A percentile compares a stretch with the other conserved stretches of the same genome.
phyloP scores from a whole-genome alignment of 768 basidiomycete species.

The Phaeotremella skinneri region DNA sequence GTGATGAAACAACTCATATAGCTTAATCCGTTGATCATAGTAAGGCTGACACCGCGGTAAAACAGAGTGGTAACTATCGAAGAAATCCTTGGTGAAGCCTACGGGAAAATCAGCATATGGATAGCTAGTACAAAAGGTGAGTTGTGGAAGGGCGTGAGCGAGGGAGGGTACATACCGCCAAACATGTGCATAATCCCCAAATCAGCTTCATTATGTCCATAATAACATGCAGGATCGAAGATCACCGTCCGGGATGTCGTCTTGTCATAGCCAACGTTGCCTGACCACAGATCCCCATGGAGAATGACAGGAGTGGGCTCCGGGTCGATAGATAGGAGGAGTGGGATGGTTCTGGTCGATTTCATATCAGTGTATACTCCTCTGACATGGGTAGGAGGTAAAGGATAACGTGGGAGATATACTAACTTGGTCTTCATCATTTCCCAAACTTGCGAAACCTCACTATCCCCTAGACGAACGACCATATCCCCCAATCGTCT shows the following conservation, averaged over 20 bases:
- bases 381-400: not conserved
- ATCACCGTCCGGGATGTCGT: conserved; percentile 32
- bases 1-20: conserved; percentile 50
- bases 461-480: conserved; percentile 29
- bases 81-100: conserved; percentile 49
- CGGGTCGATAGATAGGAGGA: conserved; percentile 33
- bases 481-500: conserved; percentile 43
- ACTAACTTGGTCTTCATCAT: conserved; percentile 33
- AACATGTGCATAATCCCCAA: conserved; percentile 51
- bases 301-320: conserved; percentile 43
- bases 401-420: not conserved
- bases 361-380: not conserved
- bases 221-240: conserved; percentile 47
- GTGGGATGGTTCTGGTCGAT: conserved; percentile 34
- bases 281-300: conserved; percentile 52
- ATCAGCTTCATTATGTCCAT: conserved; percentile 44
- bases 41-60: conserved; percentile 38
- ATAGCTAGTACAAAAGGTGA: not conserved
- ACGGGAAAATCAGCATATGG: not conserved
- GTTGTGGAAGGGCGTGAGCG: not conserved
- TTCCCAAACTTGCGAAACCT: conserved; percentile 33
- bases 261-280: conserved; percentile 44
- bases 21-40: conserved; percentile 34
- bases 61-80: conserved; percentile 43
- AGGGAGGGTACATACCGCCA: conserved; percentile 34